Conservation (phyloP, 345 rosid genomes). For the Hibiscus mutabilis region DNA sequence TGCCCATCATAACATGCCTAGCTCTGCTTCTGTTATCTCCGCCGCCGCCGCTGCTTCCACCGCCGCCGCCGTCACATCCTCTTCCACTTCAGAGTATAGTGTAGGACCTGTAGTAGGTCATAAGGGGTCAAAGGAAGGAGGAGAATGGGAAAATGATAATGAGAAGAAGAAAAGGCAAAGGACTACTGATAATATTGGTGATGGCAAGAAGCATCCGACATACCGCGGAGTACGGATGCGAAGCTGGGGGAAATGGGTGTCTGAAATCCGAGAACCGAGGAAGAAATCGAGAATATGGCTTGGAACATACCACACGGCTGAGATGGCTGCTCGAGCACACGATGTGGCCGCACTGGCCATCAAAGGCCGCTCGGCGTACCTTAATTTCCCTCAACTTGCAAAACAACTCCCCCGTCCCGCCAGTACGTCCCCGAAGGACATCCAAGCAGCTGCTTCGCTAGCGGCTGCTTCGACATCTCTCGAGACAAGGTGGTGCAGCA, state of each 20-base stretch:
- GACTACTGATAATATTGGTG: constrained; percentile 6
- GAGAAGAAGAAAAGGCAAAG: constrained; percentile 22
- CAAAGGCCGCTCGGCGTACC: constrained; percentile 53
- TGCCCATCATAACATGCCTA: constrained; percentile 27
- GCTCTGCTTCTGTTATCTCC: constrained; percentile 12
- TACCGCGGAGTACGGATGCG: constrained; percentile 70
- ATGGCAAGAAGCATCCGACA: constrained; percentile 31
- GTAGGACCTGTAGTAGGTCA: too few species aligned
- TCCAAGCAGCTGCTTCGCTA: constrained; percentile 46
- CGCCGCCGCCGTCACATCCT: constrained; percentile 20
- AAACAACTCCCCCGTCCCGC: constrained; percentile 47
- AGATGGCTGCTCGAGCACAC: constrained; percentile 86
- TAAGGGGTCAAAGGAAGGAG: constrained; percentile 27
- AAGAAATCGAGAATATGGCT: constrained; percentile 84
- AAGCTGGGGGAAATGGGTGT: constrained; percentile 92
- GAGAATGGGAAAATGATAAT: constrained; percentile 1
- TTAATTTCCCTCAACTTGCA: constrained; percentile 53
- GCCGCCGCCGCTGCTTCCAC: constrained; percentile 13
- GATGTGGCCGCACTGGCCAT: constrained; percentile 73
- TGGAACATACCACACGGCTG: constrained; percentile 66
- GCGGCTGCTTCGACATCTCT: constrained; percentile 39
- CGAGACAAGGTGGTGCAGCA: constrained; percentile 4
- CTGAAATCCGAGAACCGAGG: constrained; percentile 67
- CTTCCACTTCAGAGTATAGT: constrained; percentile 16
- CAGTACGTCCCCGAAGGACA: constrained; percentile 47